Evolutionary conservation across 2,329 filamentous ascomycete genomes (phyloP), one percentile per base, ranked within the genome.

Genomic region (Colletotrichum tofieldiae): DNA sequence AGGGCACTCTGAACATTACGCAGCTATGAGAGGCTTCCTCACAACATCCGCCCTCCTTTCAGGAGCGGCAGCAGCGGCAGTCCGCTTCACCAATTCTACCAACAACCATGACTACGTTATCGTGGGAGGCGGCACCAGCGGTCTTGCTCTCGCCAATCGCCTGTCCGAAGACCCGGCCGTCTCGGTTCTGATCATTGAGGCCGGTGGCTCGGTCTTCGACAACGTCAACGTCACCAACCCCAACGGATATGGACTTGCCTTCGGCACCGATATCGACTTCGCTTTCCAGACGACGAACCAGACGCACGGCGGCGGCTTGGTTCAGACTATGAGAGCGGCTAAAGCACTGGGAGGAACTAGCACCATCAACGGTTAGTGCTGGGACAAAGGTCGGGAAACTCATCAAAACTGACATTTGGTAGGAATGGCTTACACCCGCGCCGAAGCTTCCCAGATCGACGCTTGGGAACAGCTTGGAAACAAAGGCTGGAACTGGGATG

Each of bases 341-440:
- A 82, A 79, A 73, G 84, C 78, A 1, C 82, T 80, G 69, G 84
- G 83, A 1, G 83, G 83, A 11, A 82, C 82, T 4, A 84, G 80
- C 67, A 77, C 80, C 35, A 83, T 84, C 51, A 84, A 85, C 60
- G 82, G 83, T 82, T 39, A 2, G 26, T 29, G 32, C 0, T 45
- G 5, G 9, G 20, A 5, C 9, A 1, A 2, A 55, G 23, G 2
- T 14, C 8, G 32, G 11, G 6, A 11, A 37, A 23, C 35, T 29
- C 20, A 37, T 6, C 20, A 16, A 18, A 35, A 67, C 60, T 59
- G 20, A 64, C 49, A 7, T 47, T 74, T 23, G 75, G 0, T 72
- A 81, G 84, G 84, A 23, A 84, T 86, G 85, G 82, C 83, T 16
- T 87, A 86, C 67, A 81, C 86, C 26, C 80, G 85, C n/a, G 84